Evolutionary conservation across 2,329 filamentous ascomycete genomes (phyloP), one percentile per base, ranked within the genome.

Genomic region (Cladosporium phlei): DNA sequence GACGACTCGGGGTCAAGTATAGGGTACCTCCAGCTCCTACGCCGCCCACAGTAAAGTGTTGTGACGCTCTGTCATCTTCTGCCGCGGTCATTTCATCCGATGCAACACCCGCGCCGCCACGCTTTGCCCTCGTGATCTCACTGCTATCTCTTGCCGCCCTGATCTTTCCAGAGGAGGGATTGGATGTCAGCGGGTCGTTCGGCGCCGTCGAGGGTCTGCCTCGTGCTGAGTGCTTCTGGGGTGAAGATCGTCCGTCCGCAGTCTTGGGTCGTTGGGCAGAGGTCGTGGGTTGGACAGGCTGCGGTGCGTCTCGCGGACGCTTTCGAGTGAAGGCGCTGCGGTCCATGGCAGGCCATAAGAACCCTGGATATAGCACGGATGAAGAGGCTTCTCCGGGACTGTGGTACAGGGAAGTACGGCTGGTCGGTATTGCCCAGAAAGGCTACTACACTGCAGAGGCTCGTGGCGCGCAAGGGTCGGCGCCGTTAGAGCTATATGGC

Each of bases 41-140:
- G 56, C 73, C 73, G 22, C 66, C 68, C 21, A 74, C 71, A 3
- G 70, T 72, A 57, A 73, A 73, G 47, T 69, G 65, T 47, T 67
- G 61, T 17, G 59, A 50, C 14, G 56, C 52, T 30, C 42, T 37
- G 19, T 58, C 58, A 32, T 57, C 53, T 19, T 47, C 44, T 34
- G 44, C 44, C 28, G 35, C 44, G 5, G 44, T 39, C 37, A 39
- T 40, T 11, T 38, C 34, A 27, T 47, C 35, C 22, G 39, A 21
- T 24, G 19, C 10, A 14, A 19, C 43, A n/a, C 35, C 27, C 29
- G 5, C 44, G 37, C 40, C 44, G 16, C 44, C 44, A 14, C 44
- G 44, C 44, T 47, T 47, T 37, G 52, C 52, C 22, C 51, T 33
- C 16, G 49, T 55, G 30, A 50, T 52, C 33, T 55, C 54, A 30